Base-by-base conservation (phyloP, 257 asterid genomes). In the Ajuga chamaepitys region DNA sequence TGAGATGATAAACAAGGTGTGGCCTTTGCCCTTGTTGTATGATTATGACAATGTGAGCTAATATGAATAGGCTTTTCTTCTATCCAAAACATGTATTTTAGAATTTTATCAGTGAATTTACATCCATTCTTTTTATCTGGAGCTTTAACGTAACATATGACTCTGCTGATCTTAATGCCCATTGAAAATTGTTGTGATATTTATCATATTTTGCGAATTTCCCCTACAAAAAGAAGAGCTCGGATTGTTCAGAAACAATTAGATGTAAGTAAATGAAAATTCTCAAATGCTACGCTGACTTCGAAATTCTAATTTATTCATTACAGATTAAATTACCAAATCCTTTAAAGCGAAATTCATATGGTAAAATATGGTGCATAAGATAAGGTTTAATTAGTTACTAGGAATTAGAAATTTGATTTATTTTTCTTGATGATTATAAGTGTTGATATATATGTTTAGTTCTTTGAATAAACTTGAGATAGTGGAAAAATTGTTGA, bases 141-240 rank as follows among this genome's bases (percentile, higher is more conserved):
- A n/a, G n/a, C n/a, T n/a, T n/a, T n/a, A n/a, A n/a, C n/a, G n/a
- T n/a, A n/a, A n/a, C n/a, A n/a, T n/a, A n/a, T n/a, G n/a, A n/a
- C n/a, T n/a, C n/a, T n/a, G n/a, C n/a, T n/a, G n/a, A n/a, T n/a
- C n/a, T n/a, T n/a, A n/a, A n/a, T n/a, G n/a, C n/a, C n/a, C n/a
- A n/a, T n/a, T n/a, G n/a, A n/a, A n/a, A n/a, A n/a, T n/a, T n/a
- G n/a, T n/a, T n/a, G n/a, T n/a, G n/a, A n/a, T n/a, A n/a, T n/a
- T n/a, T n/a, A n/a, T n/a, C n/a, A n/a, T n/a, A n/a, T n/a, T n/a
- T n/a, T n/a, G n/a, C n/a, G n/a, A n/a, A n/a, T n/a, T n/a, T n/a
- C n/a, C n/a, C n/a, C n/a, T n/a, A n/a, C 98, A 6, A 91, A 85
- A 69, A 93, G 85, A 78, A 78, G 98, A 35, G 64, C 82, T 7